A percentile compares a stretch with the other conserved stretches of the same genome.
These are phyloP conservation scores for Globisporangium carolinianum DNA, from an alignment of 352 stramenopile species.

Conservation along the genomic window DNA sequence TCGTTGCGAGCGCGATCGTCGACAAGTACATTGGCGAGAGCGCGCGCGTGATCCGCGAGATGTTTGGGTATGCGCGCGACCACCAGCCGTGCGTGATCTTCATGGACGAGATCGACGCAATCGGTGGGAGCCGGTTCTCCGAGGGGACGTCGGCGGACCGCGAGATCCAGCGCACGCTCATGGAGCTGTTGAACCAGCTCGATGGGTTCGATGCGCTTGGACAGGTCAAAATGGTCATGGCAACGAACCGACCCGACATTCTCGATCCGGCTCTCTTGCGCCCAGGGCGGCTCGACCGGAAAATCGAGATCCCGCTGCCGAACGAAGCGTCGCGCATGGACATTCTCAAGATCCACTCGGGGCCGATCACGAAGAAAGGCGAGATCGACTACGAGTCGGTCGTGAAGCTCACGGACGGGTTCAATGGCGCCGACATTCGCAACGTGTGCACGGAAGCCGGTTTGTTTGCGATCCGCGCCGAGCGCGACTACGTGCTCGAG, in stretches of 20 bases:
- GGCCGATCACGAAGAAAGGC: slow-evolving; percentile 97
- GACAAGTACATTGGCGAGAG: slow-evolving; percentile 99
- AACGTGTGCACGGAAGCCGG: slow-evolving; percentile 97
- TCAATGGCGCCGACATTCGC: slow-evolving; percentile 99
- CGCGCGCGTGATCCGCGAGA: slow-evolving; percentile 98
- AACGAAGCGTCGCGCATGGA: slow-evolving; percentile 98
- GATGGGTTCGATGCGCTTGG: slow-evolving; percentile 99
- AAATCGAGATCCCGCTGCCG: slow-evolving; percentile 99
- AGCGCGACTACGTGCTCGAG: slow-evolving; percentile 98
- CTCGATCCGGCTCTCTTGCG: slow-evolving; percentile 97
- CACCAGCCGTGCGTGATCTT: slow-evolving; percentile 99
- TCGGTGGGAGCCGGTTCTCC: slow-evolving; percentile 96
- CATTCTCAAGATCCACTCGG: slow-evolving; percentile 99
- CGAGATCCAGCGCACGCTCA: slow-evolving; percentile 99
- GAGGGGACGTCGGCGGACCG: slow-evolving; percentile 95
- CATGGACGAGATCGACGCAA: slow-evolving; percentile 99
- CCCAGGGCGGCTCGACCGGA: slow-evolving; percentile 97
- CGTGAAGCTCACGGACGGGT: slow-evolving; percentile 98
- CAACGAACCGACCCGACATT: slow-evolving; percentile 99
- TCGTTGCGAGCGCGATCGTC: slow-evolving; percentile 98
- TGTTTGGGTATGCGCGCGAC: slow-evolving; percentile 97
- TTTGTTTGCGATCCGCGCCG: slow-evolving; percentile 98
- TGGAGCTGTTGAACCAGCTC: slow-evolving; percentile 99
- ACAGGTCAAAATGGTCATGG: slow-evolving; percentile 99
- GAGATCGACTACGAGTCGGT: slow-evolving; percentile 99